Evolutionary conservation across 805 yeast species (phyloP), one percentile per base, ranked within the genome.

Genomic region (Metschnikowia aberdeeniae): DNA sequence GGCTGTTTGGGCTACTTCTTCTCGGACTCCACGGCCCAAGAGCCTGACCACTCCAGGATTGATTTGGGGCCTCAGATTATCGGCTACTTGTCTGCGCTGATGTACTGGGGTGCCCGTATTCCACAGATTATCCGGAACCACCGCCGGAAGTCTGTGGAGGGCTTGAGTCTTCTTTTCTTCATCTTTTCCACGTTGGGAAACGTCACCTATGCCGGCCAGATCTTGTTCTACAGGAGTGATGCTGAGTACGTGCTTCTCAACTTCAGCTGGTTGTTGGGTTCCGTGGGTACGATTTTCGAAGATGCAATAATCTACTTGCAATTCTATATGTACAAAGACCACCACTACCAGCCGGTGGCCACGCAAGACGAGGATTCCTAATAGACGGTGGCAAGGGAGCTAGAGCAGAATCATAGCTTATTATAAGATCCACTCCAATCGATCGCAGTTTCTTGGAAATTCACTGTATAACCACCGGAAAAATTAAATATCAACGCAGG

Each of bases 61-160:
- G 47, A 52, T 6, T 45, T 77, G 31, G 84, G 83, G 1, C 84
- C 92, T 2, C 87, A 83, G 61, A 54, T 82, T 3, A 70, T 82
- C 50, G 93, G 93, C 5, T 86, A 85, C 63, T 52, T 78, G 5
- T 81, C 88, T 4, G 92, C 95, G 0, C 49, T 69, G 2, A 65
- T 86, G 46, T 86, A 86, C 61, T 70, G 86, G 52, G 79, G 86
- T 7, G 93, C 93, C 3, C 43, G 65, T 48, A 76, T 58, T 56
- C 99, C 99, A 0, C 99, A 92, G 64, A 85, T 92, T 43, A 67
- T 77, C 46, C 95, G 86, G 59, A 92, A 92, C 66, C 78, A 82
- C 61, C 70, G 70, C 38, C 78, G 96, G 52, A 80, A 82, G 57
- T 85, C 96, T 4, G 89, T 89, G 44, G 76, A 80, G 45, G 98